Conservation (phyloP, 441 rosid genomes). For the Populus hybrid region DNA sequence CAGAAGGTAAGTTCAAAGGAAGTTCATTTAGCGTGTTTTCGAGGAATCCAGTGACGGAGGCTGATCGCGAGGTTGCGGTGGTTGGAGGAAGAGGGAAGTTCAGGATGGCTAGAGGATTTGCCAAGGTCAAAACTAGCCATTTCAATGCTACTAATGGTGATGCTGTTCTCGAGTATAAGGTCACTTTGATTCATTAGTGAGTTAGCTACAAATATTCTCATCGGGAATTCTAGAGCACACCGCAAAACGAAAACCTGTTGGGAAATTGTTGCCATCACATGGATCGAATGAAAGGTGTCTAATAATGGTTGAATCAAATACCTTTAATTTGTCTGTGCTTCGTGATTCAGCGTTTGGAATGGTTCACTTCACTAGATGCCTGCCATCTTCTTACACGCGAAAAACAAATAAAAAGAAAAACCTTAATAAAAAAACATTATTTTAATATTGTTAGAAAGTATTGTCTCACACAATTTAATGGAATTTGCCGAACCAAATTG, state of each 20-base stretch:
- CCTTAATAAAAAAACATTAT: no score
- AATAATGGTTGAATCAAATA: neutral
- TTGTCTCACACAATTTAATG: no score
- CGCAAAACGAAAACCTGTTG: neutral
- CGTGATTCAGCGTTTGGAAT: neutral
- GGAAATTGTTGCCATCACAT: neutral
- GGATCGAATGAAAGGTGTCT: neutral
- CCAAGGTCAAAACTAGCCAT: conserved; percentile 27
- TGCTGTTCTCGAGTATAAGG: conserved; percentile 48
- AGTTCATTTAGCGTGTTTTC: conserved; percentile 44
- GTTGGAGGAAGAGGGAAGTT: conserved; percentile 50
- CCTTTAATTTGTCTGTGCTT: neutral
- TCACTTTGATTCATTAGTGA: conserved; percentile 38
- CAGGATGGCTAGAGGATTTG: conserved; percentile 46
- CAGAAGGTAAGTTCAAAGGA: conserved; percentile 31
- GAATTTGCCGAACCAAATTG: no score
- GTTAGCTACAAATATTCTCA: neutral
- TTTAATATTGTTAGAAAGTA: no score
- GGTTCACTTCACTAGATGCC: neutral
- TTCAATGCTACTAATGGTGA: conserved; percentile 26
- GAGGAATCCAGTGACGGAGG: conserved; percentile 35
- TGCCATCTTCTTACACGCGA: no score
- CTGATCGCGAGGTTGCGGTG: conserved; percentile 42
- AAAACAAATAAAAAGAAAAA: no score
- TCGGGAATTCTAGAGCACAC: neutral